Evolutionary conservation across 1,284 basidiomycete species (phyloP).

Genomic region (Hemileia vastatrix): DNA sequence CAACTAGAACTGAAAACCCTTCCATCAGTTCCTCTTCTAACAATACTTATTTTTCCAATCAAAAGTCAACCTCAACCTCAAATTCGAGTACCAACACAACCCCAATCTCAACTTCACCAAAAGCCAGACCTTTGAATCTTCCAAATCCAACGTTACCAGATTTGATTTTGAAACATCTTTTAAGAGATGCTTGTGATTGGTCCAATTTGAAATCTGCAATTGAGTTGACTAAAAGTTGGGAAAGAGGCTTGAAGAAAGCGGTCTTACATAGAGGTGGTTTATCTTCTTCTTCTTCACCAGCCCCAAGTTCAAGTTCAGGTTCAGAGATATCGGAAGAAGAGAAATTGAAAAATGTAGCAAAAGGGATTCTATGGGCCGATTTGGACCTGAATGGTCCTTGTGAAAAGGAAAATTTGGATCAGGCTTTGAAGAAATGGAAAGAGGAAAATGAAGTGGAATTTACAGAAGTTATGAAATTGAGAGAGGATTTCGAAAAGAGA

Average conservation of each 20-base stretch:
- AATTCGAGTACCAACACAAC: too few relatives aligned
- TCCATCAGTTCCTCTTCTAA: too few relatives aligned
- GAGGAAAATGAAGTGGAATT: not conserved
- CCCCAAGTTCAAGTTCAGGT: not conserved
- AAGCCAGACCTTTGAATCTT: too few relatives aligned
- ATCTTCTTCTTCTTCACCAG: not conserved
- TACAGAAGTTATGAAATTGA: too few relatives aligned
- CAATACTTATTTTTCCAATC: too few relatives aligned
- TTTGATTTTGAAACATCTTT: too few relatives aligned
- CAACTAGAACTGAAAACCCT: too few relatives aligned
- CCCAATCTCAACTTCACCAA: too few relatives aligned
- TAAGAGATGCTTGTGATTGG: too few relatives aligned
- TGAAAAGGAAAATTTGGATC: slow-evolving; percentile 9
- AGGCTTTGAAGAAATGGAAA: slow-evolving; percentile 23
- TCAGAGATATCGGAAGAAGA: slow-evolving; percentile 8
- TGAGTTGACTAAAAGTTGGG: slow-evolving; percentile 30
- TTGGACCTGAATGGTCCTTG: slow-evolving; percentile 24
- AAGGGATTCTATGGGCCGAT: slow-evolving; percentile 28
- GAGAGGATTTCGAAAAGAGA: too few relatives aligned
- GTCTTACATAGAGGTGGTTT: slow-evolving; percentile 31
- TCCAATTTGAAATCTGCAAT: slow-evolving; percentile 18
- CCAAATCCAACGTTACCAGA: too few relatives aligned
- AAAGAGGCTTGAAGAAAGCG: slow-evolving; percentile 29
- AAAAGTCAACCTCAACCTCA: too few relatives aligned
- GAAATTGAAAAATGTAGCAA: slow-evolving; percentile 19